Evolutionary conservation across 2,329 filamentous ascomycete genomes (phyloP).

Genomic region (Grosmannia clavigera): DNA sequence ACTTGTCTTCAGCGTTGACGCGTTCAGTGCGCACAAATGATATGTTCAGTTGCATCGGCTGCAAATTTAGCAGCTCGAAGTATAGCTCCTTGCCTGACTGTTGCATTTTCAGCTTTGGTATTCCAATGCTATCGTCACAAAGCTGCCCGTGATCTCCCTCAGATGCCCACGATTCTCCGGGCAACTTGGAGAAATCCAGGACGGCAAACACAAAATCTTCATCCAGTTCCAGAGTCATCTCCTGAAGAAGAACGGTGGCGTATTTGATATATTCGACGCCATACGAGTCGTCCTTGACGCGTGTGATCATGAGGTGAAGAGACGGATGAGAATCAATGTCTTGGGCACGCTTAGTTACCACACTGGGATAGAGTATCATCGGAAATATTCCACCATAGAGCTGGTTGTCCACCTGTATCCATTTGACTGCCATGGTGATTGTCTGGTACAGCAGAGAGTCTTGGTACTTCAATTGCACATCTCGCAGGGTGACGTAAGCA

Average conservation of each 20-base stretch:
- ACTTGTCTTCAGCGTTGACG: conserved; percentile 91
- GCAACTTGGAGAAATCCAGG: conserved; percentile 87
- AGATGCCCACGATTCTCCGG: conserved; percentile 77
- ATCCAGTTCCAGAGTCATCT: conserved; percentile 96
- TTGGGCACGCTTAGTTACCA: conserved; percentile 91
- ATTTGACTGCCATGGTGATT: conserved; percentile 81
- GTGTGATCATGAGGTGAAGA: conserved; percentile 78
- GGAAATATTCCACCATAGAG: conserved; percentile 97
- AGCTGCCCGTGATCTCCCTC: conserved; percentile 67
- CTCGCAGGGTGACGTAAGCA: conserved; percentile 84
- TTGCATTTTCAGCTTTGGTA: conserved; percentile 80
- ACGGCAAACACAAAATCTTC: conserved; percentile 97
- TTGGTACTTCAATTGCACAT: conserved; percentile 80
- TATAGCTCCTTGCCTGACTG: conserved; percentile 89
- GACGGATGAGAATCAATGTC: conserved; percentile 96
- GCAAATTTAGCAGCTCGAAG: conserved; percentile 92
- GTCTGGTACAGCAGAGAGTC: conserved; percentile 94
- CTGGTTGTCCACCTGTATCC: conserved; percentile 98
- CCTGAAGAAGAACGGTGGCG: conserved; percentile 81
- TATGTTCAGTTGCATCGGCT: conserved; percentile 94
- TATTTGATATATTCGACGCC: conserved; percentile 98
- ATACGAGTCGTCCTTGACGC: conserved; percentile 96
- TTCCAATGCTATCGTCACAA: conserved; percentile 79
- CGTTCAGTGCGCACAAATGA: conserved; percentile 95
- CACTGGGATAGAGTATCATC: conserved; percentile 91